Evolutionary conservation across 495 filamentous ascomycete species (phyloP), one percentile per base, ranked within the genome.

Genomic region (Hypoxylon trugodes): DNA sequence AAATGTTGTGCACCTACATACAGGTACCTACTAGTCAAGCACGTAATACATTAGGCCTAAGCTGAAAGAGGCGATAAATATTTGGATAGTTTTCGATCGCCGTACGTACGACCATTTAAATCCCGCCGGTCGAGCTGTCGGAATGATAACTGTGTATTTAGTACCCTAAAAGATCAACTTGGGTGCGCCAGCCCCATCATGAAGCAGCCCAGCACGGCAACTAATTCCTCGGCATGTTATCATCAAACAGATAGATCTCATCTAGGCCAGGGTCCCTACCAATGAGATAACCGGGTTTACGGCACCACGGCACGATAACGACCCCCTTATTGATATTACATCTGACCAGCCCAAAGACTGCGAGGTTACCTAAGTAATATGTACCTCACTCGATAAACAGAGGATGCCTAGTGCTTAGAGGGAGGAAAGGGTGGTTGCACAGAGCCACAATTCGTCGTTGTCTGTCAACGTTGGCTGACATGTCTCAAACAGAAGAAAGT

Each of bases 401-500:
- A 26, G 21, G 26, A 19, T 16, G 12, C n/a, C 42, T 49, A 48
- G 40, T 10, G 25, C 12, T 21, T 8, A 41, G 33, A 26, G 15
- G 9, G 4, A 28, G 41, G 30, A 21, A 54, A 6, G 57, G 57
- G 56, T 66, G 57, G 63, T 66, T 46, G 30, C 57, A 66, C 63
- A 57, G 63, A 61, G 52, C 57, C 51, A 55, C 43, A 47, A 13
- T 16, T 16, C 28, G 33, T 46, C 46, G 51, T 66, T 53, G 28
- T 41, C 50, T 66, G 57, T 66, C 43, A 61, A 52, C 35, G 57
- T 52, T 61, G 50, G 51, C 51, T 22, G 49, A 10, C 22, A 18
- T 57, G 63, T 66, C 51, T 66, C 57, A 66, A 58, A 66, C 57
- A 40, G 24, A 57, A 3, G 22, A 46, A 24, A 16, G 10, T n/a